Percentiles rank a stretch among this genome's conserved stretches.
These are phyloP conservation scores for Fragaria iinumae DNA, from an alignment of 306 rosid species.

Conservation along the genomic window DNA sequence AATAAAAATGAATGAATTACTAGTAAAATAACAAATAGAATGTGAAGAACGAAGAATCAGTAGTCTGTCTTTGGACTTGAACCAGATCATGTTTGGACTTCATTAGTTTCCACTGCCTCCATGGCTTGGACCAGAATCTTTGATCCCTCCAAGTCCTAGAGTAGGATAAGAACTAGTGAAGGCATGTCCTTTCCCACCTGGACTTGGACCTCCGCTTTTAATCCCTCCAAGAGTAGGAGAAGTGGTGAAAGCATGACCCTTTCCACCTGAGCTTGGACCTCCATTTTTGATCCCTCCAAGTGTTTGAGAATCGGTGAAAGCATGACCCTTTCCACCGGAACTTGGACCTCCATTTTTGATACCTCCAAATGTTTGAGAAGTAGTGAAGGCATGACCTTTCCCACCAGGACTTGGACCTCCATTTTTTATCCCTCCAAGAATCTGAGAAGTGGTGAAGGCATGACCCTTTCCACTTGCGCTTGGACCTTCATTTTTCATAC, in stretches of 20 bases:
- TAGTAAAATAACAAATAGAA: not conserved
- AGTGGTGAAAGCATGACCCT: not conserved
- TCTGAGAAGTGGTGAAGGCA: not conserved
- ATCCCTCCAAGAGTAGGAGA: slow-evolving; percentile 1
- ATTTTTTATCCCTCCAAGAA: not conserved
- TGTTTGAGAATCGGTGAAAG: not conserved
- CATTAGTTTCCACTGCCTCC: slow-evolving; percentile 1
- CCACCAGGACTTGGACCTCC: not conserved
- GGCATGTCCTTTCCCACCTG: not conserved
- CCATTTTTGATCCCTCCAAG: slow-evolving; percentile 2
- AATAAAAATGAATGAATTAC: not conserved
- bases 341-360: slow-evolving; percentile 3
- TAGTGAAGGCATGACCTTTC: not conserved
- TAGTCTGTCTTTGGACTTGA: not conserved
- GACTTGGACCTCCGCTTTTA: not conserved
- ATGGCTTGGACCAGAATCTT: not conserved
- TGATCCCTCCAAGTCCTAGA: slow-evolving; percentile 16
- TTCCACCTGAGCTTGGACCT: not conserved
- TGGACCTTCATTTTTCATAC: not conserved
- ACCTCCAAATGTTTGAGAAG: not conserved
- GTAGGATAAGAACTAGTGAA: not conserved
- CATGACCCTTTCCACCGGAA: not conserved
- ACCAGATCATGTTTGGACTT: not conserved
- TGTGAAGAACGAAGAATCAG: not conserved
- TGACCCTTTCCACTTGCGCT: not conserved